These are phyloP conservation scores for Iberis pinnata DNA, from an alignment of 345 rosid genomes.

Conservation along the genomic window DNA sequence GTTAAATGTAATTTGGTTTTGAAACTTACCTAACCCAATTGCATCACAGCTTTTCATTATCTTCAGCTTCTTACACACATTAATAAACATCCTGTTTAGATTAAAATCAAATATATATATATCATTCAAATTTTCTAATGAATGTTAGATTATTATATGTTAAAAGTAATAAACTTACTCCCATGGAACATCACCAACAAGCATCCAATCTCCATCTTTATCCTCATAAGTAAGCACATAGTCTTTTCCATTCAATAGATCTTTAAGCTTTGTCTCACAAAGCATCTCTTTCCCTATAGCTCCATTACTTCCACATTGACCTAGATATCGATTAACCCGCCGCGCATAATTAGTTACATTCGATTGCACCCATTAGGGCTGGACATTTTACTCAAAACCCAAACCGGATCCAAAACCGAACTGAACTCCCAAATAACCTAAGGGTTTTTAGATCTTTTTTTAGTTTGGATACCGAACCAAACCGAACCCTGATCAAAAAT, in stretches of 20 bases:
- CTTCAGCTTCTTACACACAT: conserved; percentile 82
- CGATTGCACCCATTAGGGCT: too few species aligned
- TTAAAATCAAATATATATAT: neutral
- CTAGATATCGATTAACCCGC: conserved; percentile 32
- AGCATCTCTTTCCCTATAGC: conserved; percentile 52
- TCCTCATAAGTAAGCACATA: conserved; percentile 91
- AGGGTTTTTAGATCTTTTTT: too few species aligned
- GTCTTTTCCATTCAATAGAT: conserved; percentile 82
- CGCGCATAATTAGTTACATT: too few species aligned
- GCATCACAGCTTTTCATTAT: conserved; percentile 94
- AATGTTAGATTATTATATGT: neutral
- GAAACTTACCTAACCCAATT: conserved; percentile 69
- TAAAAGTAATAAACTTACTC: conserved; percentile 46
- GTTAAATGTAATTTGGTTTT: too few species aligned
- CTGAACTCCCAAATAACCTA: too few species aligned
- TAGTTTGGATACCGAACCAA: too few species aligned
- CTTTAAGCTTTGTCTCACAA: conserved; percentile 66
- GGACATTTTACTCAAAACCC: too few species aligned
- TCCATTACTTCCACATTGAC: conserved; percentile 66
- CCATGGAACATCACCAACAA: conserved; percentile 97
- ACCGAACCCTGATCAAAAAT: too few species aligned
- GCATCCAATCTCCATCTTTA: conserved; percentile 95
- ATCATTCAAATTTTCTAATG: neutral
- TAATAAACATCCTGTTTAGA: conserved; percentile 68
- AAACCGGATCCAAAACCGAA: too few species aligned